Percentiles rank a stretch among this genome's conserved stretches.
Evolutionary conservation across 2,329 filamentous ascomycete species (phyloP).

Genomic region (Aureobasidium melanogenum): DNA sequence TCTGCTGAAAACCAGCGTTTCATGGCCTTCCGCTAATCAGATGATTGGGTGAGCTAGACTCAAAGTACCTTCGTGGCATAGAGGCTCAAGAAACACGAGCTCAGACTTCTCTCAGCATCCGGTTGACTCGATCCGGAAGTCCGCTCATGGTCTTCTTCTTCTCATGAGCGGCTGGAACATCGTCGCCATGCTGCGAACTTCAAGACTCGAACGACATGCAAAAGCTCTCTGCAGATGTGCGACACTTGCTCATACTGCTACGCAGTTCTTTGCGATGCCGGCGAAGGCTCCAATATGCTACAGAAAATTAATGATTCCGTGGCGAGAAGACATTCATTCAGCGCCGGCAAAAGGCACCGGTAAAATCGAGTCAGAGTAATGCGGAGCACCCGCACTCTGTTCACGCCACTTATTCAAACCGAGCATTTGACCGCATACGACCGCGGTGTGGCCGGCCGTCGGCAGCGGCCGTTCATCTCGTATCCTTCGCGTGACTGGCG

Average conservation of each 20-base stretch:
- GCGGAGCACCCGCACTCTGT: background rate
- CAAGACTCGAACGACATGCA: background rate
- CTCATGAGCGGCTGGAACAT: too few relatives aligned
- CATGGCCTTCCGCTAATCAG: background rate
- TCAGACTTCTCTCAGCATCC: background rate
- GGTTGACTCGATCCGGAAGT: background rate
- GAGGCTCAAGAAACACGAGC: background rate
- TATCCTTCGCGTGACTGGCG: background rate
- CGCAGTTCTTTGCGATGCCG: background rate
- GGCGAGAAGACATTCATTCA: background rate
- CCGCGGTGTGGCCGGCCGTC: background rate
- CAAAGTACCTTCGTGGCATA: background rate
- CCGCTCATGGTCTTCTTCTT: background rate
- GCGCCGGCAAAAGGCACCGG: slow-evolving; percentile 4
- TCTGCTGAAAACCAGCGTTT: background rate
- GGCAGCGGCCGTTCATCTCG: background rate
- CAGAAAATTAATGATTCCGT: background rate
- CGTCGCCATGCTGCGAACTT: too few relatives aligned
- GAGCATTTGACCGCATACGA: background rate
- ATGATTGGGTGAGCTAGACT: background rate
- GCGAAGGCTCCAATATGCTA: background rate
- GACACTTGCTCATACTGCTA: background rate
- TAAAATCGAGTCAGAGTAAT: slow-evolving; percentile 1
- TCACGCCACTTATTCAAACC: background rate
- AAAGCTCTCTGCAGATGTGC: background rate